Evolutionary conservation across 2,329 filamentous ascomycete genomes (phyloP).

Genomic region (Ophiocordyceps camponoti-rufipedis): DNA sequence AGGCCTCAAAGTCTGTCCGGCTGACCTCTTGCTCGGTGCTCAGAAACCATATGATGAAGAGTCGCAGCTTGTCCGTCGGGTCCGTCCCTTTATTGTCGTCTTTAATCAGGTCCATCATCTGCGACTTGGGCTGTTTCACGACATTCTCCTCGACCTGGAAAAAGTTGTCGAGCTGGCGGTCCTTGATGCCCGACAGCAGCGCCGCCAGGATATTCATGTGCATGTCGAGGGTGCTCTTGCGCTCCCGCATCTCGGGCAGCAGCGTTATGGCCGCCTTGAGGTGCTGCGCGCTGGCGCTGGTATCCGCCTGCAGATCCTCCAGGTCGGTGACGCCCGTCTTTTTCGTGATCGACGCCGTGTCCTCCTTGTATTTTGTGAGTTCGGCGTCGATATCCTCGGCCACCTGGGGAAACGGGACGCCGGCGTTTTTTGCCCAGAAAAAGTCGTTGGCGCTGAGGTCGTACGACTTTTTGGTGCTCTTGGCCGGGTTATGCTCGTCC

Average conservation of each 20-base stretch:
- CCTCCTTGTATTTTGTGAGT: conserved; percentile 85
- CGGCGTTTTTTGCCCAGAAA: conserved; percentile 90
- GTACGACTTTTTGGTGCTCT: conserved; percentile 71
- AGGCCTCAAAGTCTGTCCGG: conserved; percentile 65
- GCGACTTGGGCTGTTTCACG: conserved; percentile 74
- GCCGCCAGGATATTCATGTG: conserved; percentile 96
- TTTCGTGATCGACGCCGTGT: conserved; percentile 82
- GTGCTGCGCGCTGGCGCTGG: conserved; percentile 76
- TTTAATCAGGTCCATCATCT: conserved; percentile 74
- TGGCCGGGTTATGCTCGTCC: conserved; percentile 59
- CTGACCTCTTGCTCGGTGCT: conserved; percentile 82
- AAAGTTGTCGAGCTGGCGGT: conserved; percentile 86
- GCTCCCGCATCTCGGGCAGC: conserved; percentile 76
- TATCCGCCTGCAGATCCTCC: conserved; percentile 83
- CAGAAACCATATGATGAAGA: conserved; percentile 95
- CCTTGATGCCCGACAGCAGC: conserved; percentile 62
- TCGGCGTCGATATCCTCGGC: conserved; percentile 93
- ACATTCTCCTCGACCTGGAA: conserved; percentile 91
- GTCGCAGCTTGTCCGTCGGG: conserved; percentile 70
- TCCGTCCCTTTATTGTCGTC: conserved; percentile 68
- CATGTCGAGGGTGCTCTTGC: conserved; percentile 89
- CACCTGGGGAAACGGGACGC: conserved; percentile 82
- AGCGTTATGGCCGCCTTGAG: conserved; percentile 90
- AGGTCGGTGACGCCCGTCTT: conserved; percentile 87
- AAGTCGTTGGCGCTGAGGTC: conserved; percentile 83